Evolutionary conservation across 1,284 basidiomycete species (phyloP), one percentile per base, ranked within the genome.

Genomic region (Trichosporon sp.): DNA sequence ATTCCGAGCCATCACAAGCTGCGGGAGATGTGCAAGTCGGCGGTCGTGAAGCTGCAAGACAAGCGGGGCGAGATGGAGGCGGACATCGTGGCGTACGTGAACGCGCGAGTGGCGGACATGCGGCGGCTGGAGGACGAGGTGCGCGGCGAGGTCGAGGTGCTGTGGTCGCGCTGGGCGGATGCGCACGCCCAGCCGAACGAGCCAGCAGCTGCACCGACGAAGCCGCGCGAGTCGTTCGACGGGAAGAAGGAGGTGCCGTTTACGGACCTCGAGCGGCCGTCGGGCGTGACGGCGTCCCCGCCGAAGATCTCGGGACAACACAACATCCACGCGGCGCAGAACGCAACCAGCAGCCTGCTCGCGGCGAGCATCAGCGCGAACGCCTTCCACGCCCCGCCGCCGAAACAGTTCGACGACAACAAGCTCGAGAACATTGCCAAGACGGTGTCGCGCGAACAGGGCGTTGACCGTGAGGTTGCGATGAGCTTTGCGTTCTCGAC

Each of bases 1-100:
- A 81, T 85, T 74, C 79, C 86, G 77, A 68, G 80, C 73, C 73
- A 83, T 70, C 67, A 79, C 62, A 73, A 84, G 68, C 76, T 83
- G 77, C 73, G 79, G 8, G 73, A 76, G 18, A 75, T 83, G 42
- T 81, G 81, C 64, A 72, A 75, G 51, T 34, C 69, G 23, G 80
- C 82, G 0, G 76, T 79, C 4, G 72, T 67, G 12, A 68, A 73
- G 27, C 72, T 83, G 29, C 70, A 71, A 18, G 75, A 73, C 1
- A 51, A 66, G 5, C 80, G 80, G 44, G 66, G 64, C 13, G 68
- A 68, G 35, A 71, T 77, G 2, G 81, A 83, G 66, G 70, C 73
- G 25, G 78, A 82, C n/a, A 77, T 83, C 18, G 67, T 65, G 34
- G 65, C 71, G 1, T 81, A 78, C 64, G 77, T 83, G 13, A 68